Conservation (phyloP, 1,284 basidiomycete species). For the Rhodotorula glutinis region DNA sequence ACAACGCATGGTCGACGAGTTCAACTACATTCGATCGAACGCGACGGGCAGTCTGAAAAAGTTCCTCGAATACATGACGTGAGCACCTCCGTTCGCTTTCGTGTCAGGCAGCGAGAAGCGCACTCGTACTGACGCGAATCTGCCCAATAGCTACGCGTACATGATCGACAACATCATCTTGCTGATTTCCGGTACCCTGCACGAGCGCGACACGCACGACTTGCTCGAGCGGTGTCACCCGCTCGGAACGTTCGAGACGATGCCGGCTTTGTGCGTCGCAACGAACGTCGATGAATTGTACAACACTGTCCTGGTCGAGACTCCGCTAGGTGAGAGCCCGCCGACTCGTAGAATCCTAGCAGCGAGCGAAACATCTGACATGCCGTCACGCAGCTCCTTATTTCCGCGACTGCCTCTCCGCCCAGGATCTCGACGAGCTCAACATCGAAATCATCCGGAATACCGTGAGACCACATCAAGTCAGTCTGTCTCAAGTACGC, state of each 20-base stretch:
- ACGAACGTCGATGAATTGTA: constrained; percentile 99
- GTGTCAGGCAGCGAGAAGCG: no score
- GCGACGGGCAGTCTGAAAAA: constrained; percentile 85
- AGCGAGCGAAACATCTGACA: not conserved
- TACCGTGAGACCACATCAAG: constrained; percentile 52
- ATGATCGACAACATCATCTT: constrained; percentile 99
- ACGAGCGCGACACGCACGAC: constrained; percentile 96
- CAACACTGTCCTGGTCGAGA: constrained; percentile 94
- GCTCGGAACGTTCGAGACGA: constrained; percentile 93
- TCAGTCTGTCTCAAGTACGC: no score
- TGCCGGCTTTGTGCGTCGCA: constrained; percentile 98
- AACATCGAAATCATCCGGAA: constrained; percentile 99
- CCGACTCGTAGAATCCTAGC: not conserved
- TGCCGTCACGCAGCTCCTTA: constrained; percentile 70
- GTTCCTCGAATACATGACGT: constrained; percentile 98
- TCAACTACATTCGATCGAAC: constrained; percentile 89
- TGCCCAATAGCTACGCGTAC: constrained; percentile 92
- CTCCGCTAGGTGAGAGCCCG: constrained; percentile 72
- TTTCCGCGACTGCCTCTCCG: constrained; percentile 92
- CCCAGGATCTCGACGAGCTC: constrained; percentile 93
- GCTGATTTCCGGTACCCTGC: constrained; percentile 94
- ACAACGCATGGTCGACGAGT: constrained; percentile 90
- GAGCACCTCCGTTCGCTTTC: no score
- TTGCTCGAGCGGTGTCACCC: constrained; percentile 95
- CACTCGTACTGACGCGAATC: no score